phyloP scores from a whole-genome alignment of 116 monocot species.

The Phalaenopsis hybrid region DNA sequence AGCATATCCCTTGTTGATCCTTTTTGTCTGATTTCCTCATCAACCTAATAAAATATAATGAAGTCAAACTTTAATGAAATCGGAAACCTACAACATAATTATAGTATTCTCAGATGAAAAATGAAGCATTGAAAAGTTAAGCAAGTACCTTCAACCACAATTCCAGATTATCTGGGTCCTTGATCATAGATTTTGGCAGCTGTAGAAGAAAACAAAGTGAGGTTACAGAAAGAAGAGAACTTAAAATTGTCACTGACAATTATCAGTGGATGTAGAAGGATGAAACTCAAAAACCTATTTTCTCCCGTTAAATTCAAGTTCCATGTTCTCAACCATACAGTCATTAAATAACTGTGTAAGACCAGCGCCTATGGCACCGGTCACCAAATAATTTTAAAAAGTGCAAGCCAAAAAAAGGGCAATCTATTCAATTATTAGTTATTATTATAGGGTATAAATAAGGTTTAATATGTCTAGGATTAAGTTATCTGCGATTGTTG shows the following conservation, averaged over 20 bases:
- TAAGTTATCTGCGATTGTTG: no score
- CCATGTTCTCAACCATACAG: not conserved
- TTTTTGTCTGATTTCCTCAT: constrained; percentile 81
- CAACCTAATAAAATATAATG: constrained; percentile 43
- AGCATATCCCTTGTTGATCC: constrained; percentile 96
- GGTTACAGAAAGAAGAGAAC: not conserved
- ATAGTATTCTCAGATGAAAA: not conserved
- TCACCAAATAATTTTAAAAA: no score
- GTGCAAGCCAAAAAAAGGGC: no score
- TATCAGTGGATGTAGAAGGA: not conserved
- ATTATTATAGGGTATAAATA: no score
- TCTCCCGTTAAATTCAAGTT: not conserved
- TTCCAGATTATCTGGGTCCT: constrained; percentile 79
- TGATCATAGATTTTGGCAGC: constrained; percentile 70
- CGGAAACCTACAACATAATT: not conserved
- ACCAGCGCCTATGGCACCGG: no score
- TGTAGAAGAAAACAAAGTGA: constrained; percentile 22
- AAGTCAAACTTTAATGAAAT: not conserved
- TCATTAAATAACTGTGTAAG: not conserved
- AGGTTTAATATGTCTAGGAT: no score
- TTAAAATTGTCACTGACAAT: not conserved
- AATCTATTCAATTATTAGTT: no score
- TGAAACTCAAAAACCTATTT: not conserved
- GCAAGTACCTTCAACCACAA: constrained; percentile 82
- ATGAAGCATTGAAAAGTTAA: constrained; percentile 4